phyloP scores from a whole-genome alignment of 1,284 basidiomycete species.

The Cryptococcus sp. region DNA sequence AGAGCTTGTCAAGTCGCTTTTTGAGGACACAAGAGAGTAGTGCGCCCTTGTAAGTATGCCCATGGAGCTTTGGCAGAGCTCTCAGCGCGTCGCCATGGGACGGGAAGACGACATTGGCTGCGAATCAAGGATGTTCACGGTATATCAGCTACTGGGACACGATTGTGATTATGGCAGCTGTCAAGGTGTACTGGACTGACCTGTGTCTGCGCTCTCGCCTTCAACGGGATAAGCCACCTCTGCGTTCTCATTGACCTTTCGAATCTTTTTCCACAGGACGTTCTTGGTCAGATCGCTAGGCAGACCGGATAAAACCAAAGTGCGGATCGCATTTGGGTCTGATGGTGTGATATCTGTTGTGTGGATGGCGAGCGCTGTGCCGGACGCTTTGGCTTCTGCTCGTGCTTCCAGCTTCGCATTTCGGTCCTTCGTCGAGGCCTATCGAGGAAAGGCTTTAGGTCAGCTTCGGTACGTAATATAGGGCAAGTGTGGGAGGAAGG shows the following conservation, averaged over 20 bases:
- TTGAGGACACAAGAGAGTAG: slow-evolving; percentile 87
- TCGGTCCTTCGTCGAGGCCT: slow-evolving; percentile 19
- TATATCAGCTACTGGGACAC: slow-evolving; percentile 1
- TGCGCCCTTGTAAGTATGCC: slow-evolving; percentile 88
- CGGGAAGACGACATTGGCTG: slow-evolving; percentile 76
- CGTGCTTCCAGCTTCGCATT: slow-evolving; percentile 14
- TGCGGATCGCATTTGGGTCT: slow-evolving; percentile 78
- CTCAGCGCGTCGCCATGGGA: slow-evolving; percentile 71
- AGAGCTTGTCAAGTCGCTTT: slow-evolving; percentile 74
- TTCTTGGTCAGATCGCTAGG: slow-evolving; percentile 69
- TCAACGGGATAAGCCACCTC: slow-evolving; percentile 65
- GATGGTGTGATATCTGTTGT: slow-evolving; percentile 18
- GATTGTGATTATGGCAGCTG: too few relatives aligned
- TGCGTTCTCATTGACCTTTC: slow-evolving; percentile 68
- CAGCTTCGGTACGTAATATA: not conserved
- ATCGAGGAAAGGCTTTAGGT: not conserved
- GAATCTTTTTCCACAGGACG: slow-evolving; percentile 82
- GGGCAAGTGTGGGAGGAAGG: not conserved
- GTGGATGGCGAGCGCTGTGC: slow-evolving; percentile 6
- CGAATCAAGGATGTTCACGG: not conserved
- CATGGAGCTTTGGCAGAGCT: slow-evolving; percentile 81
- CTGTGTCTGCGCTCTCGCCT: slow-evolving; percentile 50
- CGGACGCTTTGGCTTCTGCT: slow-evolving; percentile 6
- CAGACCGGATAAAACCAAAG: slow-evolving; percentile 74
- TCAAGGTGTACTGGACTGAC: slow-evolving; percentile 16